phyloP scores from a whole-genome alignment of 805 yeast genomes.

The Saccharomyces jurei region DNA sequence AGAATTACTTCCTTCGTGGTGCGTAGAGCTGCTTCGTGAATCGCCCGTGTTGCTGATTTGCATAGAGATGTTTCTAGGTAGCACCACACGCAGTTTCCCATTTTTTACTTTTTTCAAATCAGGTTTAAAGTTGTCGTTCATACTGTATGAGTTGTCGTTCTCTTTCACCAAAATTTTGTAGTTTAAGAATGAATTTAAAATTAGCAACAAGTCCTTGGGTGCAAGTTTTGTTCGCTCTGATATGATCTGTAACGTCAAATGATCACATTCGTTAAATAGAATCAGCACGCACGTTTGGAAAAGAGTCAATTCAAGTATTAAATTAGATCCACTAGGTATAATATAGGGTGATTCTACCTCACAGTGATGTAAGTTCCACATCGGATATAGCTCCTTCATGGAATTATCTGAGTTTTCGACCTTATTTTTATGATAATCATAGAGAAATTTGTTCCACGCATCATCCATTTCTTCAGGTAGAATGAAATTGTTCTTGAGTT shows the following conservation, averaged over 20 bases:
- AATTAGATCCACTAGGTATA: slow-evolving; percentile 6
- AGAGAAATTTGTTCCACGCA: slow-evolving; percentile 13
- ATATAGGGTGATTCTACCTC: slow-evolving; percentile 20
- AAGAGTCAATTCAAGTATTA: slow-evolving; percentile 20
- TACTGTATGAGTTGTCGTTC: slow-evolving; percentile 1
- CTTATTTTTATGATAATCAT: slow-evolving; percentile 6
- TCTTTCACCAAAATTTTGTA: slow-evolving; percentile 9
- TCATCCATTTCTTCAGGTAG: slow-evolving; percentile 16
- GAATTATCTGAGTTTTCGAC: slow-evolving; percentile 3
- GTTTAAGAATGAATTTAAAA: slow-evolving; percentile 17
- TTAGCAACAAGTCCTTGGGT: slow-evolving; percentile 3
- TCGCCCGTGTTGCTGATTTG: not conserved
- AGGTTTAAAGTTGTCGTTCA: slow-evolving; percentile 19
- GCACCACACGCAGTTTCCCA: slow-evolving; percentile 17
- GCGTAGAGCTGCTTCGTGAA: slow-evolving; percentile 2
- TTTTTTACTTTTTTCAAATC: slow-evolving; percentile 15
- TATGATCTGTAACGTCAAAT: slow-evolving; percentile 8
- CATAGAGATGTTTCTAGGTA: slow-evolving; percentile 4
- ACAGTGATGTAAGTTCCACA: slow-evolving; percentile 24
- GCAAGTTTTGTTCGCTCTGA: slow-evolving; percentile 4
- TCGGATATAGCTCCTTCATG: slow-evolving; percentile 13
- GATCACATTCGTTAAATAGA: slow-evolving; percentile 17
- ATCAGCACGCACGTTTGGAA: slow-evolving; percentile 22
- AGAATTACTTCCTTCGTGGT: slow-evolving; percentile 19
- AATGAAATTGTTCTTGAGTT: not conserved